A percentile compares a stretch with the other conserved stretches of the same genome.
Evolutionary conservation across 352 stramenopile genomes (phyloP).

Genomic region (Salisapilia sapeloensis): DNA sequence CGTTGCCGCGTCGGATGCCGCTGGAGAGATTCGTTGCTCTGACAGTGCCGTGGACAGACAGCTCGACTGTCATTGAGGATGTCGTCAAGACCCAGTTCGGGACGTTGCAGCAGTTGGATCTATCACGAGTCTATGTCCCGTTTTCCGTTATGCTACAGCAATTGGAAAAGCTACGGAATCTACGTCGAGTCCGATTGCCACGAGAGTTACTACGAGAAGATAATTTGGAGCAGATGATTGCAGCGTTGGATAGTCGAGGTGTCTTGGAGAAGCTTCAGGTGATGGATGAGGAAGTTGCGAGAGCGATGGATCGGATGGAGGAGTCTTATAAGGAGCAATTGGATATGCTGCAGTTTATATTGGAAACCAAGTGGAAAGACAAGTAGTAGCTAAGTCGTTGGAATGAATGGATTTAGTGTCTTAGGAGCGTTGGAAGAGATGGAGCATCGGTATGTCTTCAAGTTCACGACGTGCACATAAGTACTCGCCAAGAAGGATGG

Average conservation of each 20-base stretch:
- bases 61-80: constrained; percentile 44
- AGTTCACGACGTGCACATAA: constrained; percentile 74
- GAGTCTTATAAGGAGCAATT: constrained; percentile 48
- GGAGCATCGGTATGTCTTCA: constrained; percentile 78
- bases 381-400: constrained; percentile 3
- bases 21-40: constrained; percentile 49
- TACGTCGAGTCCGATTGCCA: constrained; percentile 48
- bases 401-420: not conserved
- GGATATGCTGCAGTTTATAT: constrained; percentile 40
- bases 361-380: too few species aligned
- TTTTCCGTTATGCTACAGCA: constrained; percentile 48
- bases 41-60: constrained; percentile 20
- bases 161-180: constrained; percentile 20
- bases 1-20: constrained; percentile 17
- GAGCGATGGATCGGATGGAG: constrained; percentile 57
- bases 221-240: constrained; percentile 59
- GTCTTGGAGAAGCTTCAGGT: constrained; percentile 26
- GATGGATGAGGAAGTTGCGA: constrained; percentile 36
- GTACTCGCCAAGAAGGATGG: constrained; percentile 77
- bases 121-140: constrained; percentile 28
- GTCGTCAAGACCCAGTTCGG: constrained; percentile 25
- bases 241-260: constrained; percentile 27
- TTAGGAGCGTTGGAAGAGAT: constrained; percentile 30
- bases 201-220: constrained; percentile 42
- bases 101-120: constrained; percentile 46